Base-by-base conservation (phyloP, 2,329 filamentous ascomycete species). In the Aspergillus ruber region DNA sequence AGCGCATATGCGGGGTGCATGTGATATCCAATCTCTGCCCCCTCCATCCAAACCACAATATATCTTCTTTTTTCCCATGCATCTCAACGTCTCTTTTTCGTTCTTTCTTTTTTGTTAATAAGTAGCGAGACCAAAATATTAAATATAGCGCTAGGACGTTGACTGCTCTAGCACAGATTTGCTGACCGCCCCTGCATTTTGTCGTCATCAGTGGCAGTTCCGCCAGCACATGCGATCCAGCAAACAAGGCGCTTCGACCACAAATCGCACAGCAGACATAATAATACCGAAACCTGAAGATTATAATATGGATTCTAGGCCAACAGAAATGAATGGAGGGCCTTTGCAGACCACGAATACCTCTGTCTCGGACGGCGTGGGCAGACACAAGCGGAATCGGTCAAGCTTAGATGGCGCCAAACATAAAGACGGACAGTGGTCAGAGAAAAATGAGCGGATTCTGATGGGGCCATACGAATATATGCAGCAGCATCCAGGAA, bases 381-480 rank as follows among this genome's bases (percentile, higher is more conserved):
- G 36, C 39, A 63, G 55, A 47, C 64, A 69, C 43, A 58, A 54
- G 13, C 64, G 64, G 40, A 70, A 67, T 50, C 61, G 57, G 40
- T 69, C 67, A 32, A 70, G 62, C 46, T 55, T 67, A 20, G 66
- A 70, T 43, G 68, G 65, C 32, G 65, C 67, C 13, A 67, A 69
- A 48, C 62, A 66, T 47, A 65, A 60, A 40, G 64, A 69, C 50
- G 64, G 63, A 4, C 63, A 60, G 41, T 71, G 64, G 61, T 64
- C 65, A 0, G 48, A 55, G 5, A 62, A 68, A 42, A 73, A 73
- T 47, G 70, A 73, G 46, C 61, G 64, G 53, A 71, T 73, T 38
- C 50, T 73, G 20, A 58, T 71, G 54, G 71, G 69, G 2, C 71
- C 71, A 0, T 74, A 73, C 43, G 70, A 74, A 49, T 74, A 74